Conservation (phyloP, 768 basidiomycete species). For the Tulasnella sp. region DNA sequence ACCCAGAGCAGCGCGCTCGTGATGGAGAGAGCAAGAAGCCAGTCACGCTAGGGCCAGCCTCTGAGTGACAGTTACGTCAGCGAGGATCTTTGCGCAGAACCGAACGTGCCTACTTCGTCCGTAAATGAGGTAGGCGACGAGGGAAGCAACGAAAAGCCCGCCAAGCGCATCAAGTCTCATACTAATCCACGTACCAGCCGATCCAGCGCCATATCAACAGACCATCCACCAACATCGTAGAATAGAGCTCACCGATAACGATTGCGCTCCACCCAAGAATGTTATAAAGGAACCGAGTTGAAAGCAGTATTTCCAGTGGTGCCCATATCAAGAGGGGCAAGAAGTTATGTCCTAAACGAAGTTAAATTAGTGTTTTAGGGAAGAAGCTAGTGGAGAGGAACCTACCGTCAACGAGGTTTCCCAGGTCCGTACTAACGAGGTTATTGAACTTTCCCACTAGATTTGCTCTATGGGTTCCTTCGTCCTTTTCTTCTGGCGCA, state of each 20-base stretch:
- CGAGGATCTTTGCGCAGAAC: neutral
- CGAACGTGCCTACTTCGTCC: constrained; percentile 20
- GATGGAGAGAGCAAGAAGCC: constrained; percentile 42
- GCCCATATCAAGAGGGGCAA: constrained; percentile 28
- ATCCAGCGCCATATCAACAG: no score
- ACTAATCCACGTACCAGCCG: constrained; percentile 39
- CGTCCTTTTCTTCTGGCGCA: no score
- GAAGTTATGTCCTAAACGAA: constrained; percentile 27
- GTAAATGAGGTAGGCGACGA: constrained; percentile 49
- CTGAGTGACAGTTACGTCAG: constrained; percentile 4
- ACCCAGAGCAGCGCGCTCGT: constrained; percentile 40
- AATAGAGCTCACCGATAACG: constrained; percentile 39
- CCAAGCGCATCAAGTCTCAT: constrained; percentile 49
- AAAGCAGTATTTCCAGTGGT: constrained; percentile 33
- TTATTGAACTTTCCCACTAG: constrained; percentile 69
- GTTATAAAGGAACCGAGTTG: constrained; percentile 32
- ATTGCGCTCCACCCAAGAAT: constrained; percentile 50
- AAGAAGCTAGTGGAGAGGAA: no score
- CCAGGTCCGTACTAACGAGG: constrained; percentile 52
- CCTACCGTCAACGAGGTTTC: constrained; percentile 28
- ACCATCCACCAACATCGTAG: constrained; percentile 46
- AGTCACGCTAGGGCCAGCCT: constrained; percentile 32
- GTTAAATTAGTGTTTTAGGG: neutral
- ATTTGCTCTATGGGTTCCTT: constrained; percentile 28
- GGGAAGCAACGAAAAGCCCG: constrained; percentile 38